These are phyloP conservation scores for Fusarium sororula DNA, from an alignment of 2,329 filamentous ascomycete species.

Conservation along the genomic window DNA sequence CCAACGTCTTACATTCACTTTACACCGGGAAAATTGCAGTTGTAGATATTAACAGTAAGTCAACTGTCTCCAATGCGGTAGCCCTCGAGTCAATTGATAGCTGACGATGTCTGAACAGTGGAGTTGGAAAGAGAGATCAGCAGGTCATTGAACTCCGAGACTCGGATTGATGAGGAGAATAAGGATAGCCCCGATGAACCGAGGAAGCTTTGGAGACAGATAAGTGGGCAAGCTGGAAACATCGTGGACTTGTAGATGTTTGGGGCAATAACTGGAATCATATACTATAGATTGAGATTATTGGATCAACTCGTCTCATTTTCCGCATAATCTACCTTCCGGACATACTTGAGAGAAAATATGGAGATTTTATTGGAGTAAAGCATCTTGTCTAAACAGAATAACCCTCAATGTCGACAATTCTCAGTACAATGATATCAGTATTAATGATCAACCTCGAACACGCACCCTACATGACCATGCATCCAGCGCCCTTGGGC, in stretches of 20 bases:
- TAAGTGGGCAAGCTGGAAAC: background rate
- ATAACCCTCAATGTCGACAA: background rate
- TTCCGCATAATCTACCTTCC: background rate
- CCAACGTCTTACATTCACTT: background rate
- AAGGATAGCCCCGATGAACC: background rate
- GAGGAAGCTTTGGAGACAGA: background rate
- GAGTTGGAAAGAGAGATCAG: background rate
- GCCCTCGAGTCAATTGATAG: rapidly evolving
- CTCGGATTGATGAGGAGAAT: background rate
- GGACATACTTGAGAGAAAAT: too few relatives aligned
- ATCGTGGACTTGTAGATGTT: background rate
- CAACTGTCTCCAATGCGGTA: background rate
- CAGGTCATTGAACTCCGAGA: background rate
- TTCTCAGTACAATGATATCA: background rate
- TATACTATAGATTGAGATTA: background rate
- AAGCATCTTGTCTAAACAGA: background rate
- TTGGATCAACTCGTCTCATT: background rate
- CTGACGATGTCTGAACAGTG: background rate
- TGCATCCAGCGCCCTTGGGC: background rate
- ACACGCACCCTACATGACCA: background rate
- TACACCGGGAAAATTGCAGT: background rate
- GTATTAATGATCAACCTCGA: background rate
- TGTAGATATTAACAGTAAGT: background rate
- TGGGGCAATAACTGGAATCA: rapidly evolving
- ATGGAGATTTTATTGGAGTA: background rate